Evolutionary conservation across 1,284 basidiomycete species (phyloP), one percentile per base, ranked within the genome.

Genomic region (Cystobasidium pallidum): DNA sequence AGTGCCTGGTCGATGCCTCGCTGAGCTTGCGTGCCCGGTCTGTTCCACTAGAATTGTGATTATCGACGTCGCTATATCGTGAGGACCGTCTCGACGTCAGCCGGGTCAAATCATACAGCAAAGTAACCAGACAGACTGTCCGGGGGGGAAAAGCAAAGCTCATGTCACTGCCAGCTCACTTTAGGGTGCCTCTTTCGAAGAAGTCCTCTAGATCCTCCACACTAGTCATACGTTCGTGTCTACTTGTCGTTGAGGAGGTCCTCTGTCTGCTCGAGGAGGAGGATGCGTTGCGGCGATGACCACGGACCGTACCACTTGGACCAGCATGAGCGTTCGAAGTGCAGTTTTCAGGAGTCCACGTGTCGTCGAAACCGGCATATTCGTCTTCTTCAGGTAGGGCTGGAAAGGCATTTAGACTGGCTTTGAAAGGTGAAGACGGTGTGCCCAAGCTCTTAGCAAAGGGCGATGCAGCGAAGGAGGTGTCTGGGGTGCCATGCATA

Each of bases 401-500:
- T 26, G 67, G 67, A 43, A 70, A 70, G 28, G 67, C 58, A 19
- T 21, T 51, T 10, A 70, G 58, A 10, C 45, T 34, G 30, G 67
- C 55, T 26, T 43, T 30, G 58, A 70, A 70, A n/a, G 67, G 67
- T n/a, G 67, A 49, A 24, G 67, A 62, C 15, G 67, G 67, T 30
- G 67, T 51, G 26, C 64, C 64, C 10, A 39, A 19, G 34, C 51
- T 49, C 24, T 52, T 45, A 45, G 52, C 51, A 24, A 66, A 66
- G 28, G 64, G 64, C 51, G 64, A 66, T 8, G 64, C 36, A 32
- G 32, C 52, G 34, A 57, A 57, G 3, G 51, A 36, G 1, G 36
- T 54, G 19, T 54, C 36, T 6, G 64, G 64, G 6, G 64, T 26
- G n/a, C 58, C 21, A 43, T 43, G 34, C 36, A 26, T 61, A 10